Evolutionary conservation across 352 stramenopile species (phyloP).

Genomic region (Pythium graminicola): DNA sequence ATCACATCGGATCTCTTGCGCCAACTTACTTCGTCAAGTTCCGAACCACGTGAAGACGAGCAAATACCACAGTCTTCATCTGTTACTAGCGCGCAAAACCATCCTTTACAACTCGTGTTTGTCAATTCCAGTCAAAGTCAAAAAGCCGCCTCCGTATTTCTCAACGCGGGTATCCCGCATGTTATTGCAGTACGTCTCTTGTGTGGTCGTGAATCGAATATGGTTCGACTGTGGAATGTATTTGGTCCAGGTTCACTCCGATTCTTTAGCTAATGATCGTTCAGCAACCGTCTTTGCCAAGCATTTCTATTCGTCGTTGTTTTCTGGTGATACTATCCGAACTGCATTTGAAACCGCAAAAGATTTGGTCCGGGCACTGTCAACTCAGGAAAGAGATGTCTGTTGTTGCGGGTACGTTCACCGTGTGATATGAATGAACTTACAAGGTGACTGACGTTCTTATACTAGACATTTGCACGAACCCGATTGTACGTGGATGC

Average conservation of each 20-base stretch:
- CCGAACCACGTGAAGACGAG: slow-evolving; percentile 16
- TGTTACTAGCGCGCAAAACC: slow-evolving; percentile 3
- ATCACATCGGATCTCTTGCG: slow-evolving; percentile 60
- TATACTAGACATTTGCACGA: slow-evolving; percentile 44
- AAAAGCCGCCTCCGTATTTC: slow-evolving; percentile 81
- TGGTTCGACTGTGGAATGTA: neutral
- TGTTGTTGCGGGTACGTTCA: slow-evolving; percentile 74
- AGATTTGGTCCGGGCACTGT: slow-evolving; percentile 53
- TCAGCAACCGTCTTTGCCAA: slow-evolving; percentile 80
- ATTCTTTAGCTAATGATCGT: slow-evolving; percentile 67
- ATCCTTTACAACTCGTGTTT: slow-evolving; percentile 57
- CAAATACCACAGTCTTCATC: neutral
- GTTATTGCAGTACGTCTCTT: slow-evolving; percentile 76
- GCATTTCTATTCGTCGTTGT: slow-evolving; percentile 78
- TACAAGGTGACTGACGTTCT: neutral
- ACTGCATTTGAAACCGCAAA: slow-evolving; percentile 74
- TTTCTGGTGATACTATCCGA: slow-evolving; percentile 60
- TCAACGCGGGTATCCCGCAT: slow-evolving; percentile 85
- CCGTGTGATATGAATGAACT: neutral
- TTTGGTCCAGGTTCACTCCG: slow-evolving; percentile 47
- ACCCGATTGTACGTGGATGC: slow-evolving; percentile 62
- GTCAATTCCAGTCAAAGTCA: slow-evolving; percentile 85
- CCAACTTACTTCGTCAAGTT: slow-evolving; percentile 51
- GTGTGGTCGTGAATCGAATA: neutral
- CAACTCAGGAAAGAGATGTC: slow-evolving; percentile 51